These are phyloP conservation scores for Fusarium armeniacum DNA, from an alignment of 2,329 filamentous ascomycete genomes.

Conservation along the genomic window DNA sequence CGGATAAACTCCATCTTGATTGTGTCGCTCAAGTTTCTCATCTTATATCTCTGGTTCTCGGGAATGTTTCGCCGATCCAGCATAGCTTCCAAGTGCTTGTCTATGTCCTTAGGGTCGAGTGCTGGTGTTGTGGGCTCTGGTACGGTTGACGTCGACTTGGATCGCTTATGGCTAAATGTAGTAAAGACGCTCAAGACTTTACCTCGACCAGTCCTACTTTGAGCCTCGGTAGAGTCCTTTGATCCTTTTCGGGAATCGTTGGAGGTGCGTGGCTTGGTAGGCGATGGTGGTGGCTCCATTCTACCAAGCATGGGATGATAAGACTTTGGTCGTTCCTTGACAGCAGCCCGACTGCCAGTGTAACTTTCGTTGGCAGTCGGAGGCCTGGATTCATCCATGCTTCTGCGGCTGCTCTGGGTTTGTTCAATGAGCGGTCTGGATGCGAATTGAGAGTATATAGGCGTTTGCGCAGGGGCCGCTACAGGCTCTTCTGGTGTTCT, in stretches of 20 bases:
- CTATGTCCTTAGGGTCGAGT: slow-evolving; percentile 69
- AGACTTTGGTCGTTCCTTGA: slow-evolving; percentile 65
- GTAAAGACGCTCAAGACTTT: slow-evolving; percentile 58
- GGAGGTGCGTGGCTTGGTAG: slow-evolving; percentile 42
- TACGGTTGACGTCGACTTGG: slow-evolving; percentile 53
- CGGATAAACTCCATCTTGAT: slow-evolving; percentile 97
- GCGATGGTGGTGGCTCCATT: slow-evolving; percentile 44
- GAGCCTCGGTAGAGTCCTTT: slow-evolving; percentile 49
- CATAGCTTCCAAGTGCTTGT: slow-evolving; percentile 71
- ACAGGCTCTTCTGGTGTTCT: slow-evolving; percentile 66
- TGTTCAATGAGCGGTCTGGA: slow-evolving; percentile 47
- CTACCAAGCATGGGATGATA: slow-evolving; percentile 57
- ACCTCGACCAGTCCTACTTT: slow-evolving; percentile 58
- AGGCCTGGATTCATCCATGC: slow-evolving; percentile 46
- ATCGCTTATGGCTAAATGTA: slow-evolving; percentile 56
- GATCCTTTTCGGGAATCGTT: slow-evolving; percentile 47
- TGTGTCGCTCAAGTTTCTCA: slow-evolving; percentile 87
- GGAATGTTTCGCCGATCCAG: slow-evolving; percentile 93
- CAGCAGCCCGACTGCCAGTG: slow-evolving; percentile 38
- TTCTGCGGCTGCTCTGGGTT: slow-evolving; percentile 41
- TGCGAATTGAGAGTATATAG: slow-evolving; percentile 84
- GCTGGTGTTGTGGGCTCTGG: slow-evolving; percentile 61
- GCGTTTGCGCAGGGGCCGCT: slow-evolving; percentile 62
- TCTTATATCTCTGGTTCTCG: slow-evolving; percentile 92
- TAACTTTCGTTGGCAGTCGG: slow-evolving; percentile 41